Conservation (phyloP, 108 stramenopile genomes). For the Chaetoceros muelleri region DNA sequence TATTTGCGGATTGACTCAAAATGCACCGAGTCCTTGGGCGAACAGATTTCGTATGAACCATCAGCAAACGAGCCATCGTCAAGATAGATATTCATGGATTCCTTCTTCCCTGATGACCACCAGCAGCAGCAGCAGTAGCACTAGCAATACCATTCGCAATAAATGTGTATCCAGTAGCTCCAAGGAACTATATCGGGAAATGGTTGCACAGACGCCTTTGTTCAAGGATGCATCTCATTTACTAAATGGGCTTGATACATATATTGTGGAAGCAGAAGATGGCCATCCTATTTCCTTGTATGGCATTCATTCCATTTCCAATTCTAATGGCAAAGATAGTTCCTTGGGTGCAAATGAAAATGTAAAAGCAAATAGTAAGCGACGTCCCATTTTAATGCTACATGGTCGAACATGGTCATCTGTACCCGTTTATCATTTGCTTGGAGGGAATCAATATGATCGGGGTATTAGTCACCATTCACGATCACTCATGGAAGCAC, state of each 20-base stretch:
- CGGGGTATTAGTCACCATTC: background rate
- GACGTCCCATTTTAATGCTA: conserved; percentile 53
- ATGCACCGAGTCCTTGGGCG: too few relatives aligned
- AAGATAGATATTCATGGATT: too few relatives aligned
- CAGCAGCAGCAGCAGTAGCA: too few relatives aligned
- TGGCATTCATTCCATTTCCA: conserved; percentile 34
- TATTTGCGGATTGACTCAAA: too few relatives aligned
- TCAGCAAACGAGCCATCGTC: too few relatives aligned
- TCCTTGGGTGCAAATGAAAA: background rate
- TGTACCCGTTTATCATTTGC: conserved; percentile 76
- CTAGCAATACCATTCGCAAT: too few relatives aligned
- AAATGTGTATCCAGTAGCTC: too few relatives aligned
- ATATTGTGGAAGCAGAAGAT: conserved; percentile 52
- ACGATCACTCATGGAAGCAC: conserved; percentile 54
- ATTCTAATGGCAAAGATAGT: conserved; percentile 1
- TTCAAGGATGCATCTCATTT: conserved; percentile 8
- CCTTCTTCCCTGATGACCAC: too few relatives aligned
- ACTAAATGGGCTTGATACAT: conserved; percentile 58
- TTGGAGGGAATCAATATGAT: conserved; percentile 21
- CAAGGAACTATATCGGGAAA: too few relatives aligned
- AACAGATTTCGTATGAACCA: too few relatives aligned
- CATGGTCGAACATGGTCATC: conserved; percentile 87
- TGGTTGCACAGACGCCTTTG: background rate
- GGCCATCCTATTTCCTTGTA: conserved; percentile 67
- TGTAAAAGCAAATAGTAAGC: conserved; percentile 3